Evolutionary conservation across 192 early-diverging fungal genomes (phyloP), one percentile per base, ranked within the genome.

Genomic region (Obelidium mucronatum): DNA sequence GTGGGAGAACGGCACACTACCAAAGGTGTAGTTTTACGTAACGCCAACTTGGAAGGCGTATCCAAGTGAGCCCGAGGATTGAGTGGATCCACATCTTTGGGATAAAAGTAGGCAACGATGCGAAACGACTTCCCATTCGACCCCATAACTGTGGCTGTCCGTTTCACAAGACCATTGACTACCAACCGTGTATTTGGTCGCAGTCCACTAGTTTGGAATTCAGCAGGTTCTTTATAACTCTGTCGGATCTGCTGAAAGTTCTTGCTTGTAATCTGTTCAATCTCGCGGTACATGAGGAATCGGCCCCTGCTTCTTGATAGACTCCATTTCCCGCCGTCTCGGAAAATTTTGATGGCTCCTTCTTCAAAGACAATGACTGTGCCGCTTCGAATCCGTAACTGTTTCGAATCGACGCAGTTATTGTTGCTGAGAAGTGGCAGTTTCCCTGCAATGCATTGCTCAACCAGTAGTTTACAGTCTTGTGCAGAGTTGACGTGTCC

Each of bases 321-420:
- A 26, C 30, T 36, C 59, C 56, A 62, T 28, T 37, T 58, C 15
- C 52, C 52, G 52, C 54, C 69, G 8, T 72, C 66, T 11, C 55
- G 55, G 24, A 58, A 58, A 24, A 26, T 8, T 26, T 58, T 58
- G 13, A 58, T 22, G 55, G 13, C 6, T 11, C 0, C 8, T 8
- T 31, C 30, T 58, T 58, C 55, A 74, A 74, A 74, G 59, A 74
- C 72, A 48, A 74, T 34, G 72, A 74, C 52, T 6, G 72, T 62
- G 52, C 72, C 72, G 0, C 58, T 62, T 4, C 72, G 72, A 33
- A 74, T 63, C 17, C 59, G 30, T 1, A 74, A 39, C 19, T 48
- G 44, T 19, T 48, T 48, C 11, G 44, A 6, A n/a, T n/a, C n/a
- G 11, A 13, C 11, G 22, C 28, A 13, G 56, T 5, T 24, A 6